Conservation (phyloP, 169 alveolate species). For the Plasmodium vinckei region DNA sequence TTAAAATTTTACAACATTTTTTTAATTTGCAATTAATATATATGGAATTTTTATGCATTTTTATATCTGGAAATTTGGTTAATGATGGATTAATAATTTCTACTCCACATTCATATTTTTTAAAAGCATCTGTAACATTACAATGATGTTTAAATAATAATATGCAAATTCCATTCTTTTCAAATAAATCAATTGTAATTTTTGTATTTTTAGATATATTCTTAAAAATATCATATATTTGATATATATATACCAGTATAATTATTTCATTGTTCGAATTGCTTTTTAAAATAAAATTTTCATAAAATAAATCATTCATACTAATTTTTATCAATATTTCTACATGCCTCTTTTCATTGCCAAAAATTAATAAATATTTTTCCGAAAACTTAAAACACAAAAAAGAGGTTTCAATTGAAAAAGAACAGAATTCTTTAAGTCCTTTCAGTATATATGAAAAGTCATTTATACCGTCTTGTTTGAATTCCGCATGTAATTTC, state of each 20-base stretch:
- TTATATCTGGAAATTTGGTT: constrained; percentile 51
- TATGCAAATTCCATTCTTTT: constrained; percentile 69
- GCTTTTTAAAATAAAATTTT: constrained; percentile 72
- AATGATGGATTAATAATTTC: constrained; percentile 61
- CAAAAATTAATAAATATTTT: constrained; percentile 59
- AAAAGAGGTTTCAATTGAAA: constrained; percentile 50
- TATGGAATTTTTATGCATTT: constrained; percentile 60
- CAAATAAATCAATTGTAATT: constrained; percentile 74
- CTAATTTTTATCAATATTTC: constrained; percentile 71
- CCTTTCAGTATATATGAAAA: constrained; percentile 59
- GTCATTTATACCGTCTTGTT: constrained; percentile 57
- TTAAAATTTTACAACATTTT: constrained; percentile 73
- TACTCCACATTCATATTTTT: constrained; percentile 69
- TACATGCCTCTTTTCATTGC: constrained; percentile 71
- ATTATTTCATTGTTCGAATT: constrained; percentile 50
- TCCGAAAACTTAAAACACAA: constrained; percentile 70
- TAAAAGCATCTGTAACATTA: constrained; percentile 70
- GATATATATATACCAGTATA: constrained; percentile 67
- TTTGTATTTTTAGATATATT: constrained; percentile 66
- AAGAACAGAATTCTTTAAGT: constrained; percentile 65
- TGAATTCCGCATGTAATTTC: constrained; percentile 73
- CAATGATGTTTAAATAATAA: constrained; percentile 65
- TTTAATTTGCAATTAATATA: constrained; percentile 57
- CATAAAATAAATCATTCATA: constrained; percentile 75
- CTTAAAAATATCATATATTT: constrained; percentile 72